Conservation (phyloP, 768 basidiomycete species). For the Naganishia friedmannii region DNA sequence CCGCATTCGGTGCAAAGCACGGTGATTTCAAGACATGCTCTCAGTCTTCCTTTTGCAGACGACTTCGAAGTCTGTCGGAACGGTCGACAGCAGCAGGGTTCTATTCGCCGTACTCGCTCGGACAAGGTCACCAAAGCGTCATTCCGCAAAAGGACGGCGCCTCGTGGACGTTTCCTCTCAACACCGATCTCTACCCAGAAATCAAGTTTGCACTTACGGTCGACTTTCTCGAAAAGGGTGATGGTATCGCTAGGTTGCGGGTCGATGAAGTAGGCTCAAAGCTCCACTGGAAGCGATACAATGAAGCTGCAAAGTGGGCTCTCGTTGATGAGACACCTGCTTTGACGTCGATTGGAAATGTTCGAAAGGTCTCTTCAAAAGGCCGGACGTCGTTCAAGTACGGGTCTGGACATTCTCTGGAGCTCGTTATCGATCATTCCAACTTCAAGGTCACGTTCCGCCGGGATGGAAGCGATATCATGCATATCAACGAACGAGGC, state of each 20-base stretch:
- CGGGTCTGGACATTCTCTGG: constrained; percentile 63
- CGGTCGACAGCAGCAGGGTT: constrained; percentile 67
- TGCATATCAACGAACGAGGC: constrained; percentile 83
- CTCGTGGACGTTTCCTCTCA: constrained; percentile 70
- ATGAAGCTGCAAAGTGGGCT: constrained; percentile 89
- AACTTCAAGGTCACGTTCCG: constrained; percentile 74
- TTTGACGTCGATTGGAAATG: constrained; percentile 45
- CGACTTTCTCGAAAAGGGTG: constrained; percentile 65
- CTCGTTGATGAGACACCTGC: constrained; percentile 67
- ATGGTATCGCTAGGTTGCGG: constrained; percentile 85
- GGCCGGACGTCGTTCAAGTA: constrained; percentile 61
- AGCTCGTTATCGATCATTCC: constrained; percentile 62
- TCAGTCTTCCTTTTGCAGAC: constrained; percentile 93
- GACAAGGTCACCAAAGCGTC: constrained; percentile 38
- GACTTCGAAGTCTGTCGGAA: constrained; percentile 76
- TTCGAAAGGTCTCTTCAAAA: constrained; percentile 27
- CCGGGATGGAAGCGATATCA: constrained; percentile 72
- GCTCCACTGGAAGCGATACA: constrained; percentile 73
- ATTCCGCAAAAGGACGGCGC: constrained; percentile 26
- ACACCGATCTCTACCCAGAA: constrained; percentile 76
- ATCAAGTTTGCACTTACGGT: constrained; percentile 78
- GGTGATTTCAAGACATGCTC: constrained; percentile 91
- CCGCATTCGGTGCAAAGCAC: constrained; percentile 53
- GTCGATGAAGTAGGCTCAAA: constrained; percentile 75
- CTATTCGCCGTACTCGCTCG: constrained; percentile 82